phyloP scores from a whole-genome alignment of 371 early-diverging fungal genomes.

The Mortierella sp. region DNA sequence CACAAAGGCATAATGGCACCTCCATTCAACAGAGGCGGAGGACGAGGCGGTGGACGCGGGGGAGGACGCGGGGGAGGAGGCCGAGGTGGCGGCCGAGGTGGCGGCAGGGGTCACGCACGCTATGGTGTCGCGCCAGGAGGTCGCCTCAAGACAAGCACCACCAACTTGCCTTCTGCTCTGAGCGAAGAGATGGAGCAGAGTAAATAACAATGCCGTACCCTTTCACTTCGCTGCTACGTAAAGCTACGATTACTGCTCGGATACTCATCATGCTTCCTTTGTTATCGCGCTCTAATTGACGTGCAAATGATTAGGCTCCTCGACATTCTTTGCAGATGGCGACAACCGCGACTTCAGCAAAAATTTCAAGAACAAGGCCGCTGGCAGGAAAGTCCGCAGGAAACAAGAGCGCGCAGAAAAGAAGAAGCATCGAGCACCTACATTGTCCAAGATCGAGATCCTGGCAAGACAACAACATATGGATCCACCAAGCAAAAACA shows the following conservation, averaged over 20 bases:
- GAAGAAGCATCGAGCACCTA: constrained; percentile 60
- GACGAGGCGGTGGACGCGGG: constrained; percentile 35
- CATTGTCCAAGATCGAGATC: constrained; percentile 49
- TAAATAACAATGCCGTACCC: not conserved
- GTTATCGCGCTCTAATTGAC: not conserved
- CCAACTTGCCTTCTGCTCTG: constrained; percentile 49
- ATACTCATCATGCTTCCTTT: not conserved
- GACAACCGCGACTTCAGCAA: constrained; percentile 63
- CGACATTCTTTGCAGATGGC: constrained; percentile 51
- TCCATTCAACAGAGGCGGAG: constrained; percentile 44
- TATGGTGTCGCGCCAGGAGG: constrained; percentile 43
- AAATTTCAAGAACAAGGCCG: constrained; percentile 60
- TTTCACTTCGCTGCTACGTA: not conserved
- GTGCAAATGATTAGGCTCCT: constrained; percentile 22
- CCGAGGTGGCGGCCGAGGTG: constrained; percentile 22
- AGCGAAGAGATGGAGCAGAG: constrained; percentile 52
- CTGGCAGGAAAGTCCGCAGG: constrained; percentile 61
- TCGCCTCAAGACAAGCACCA: constrained; percentile 50
- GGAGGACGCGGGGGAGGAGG: too few species aligned
- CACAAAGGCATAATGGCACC: constrained; percentile 40
- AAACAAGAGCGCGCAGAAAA: constrained; percentile 66
- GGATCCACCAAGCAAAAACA: constrained; percentile 17
- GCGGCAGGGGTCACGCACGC: constrained; percentile 40
- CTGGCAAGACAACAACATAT: constrained; percentile 55
- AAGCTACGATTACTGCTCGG: not conserved